These are phyloP conservation scores for Pterula multifida DNA, from an alignment of 1,284 basidiomycete species.

Conservation along the genomic window DNA sequence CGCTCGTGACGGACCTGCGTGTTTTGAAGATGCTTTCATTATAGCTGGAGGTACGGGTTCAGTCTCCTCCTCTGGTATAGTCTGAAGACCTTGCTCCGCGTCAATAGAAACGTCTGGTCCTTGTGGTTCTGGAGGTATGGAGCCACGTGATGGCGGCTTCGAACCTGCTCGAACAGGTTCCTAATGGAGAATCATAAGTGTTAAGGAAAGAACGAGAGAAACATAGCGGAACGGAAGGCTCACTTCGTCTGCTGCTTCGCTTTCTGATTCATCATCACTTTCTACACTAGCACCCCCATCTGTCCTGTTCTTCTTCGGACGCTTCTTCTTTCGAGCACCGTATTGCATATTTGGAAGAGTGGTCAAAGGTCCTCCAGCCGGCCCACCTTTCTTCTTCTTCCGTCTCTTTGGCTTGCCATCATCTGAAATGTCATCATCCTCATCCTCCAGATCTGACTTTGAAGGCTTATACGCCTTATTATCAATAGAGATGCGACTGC, in stretches of 20 bases:
- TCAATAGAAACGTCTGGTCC: slow-evolving; percentile 30
- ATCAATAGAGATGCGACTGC: slow-evolving; percentile 55
- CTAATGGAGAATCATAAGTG: background rate
- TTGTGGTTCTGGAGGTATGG: slow-evolving; percentile 18
- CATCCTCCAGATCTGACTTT: slow-evolving; percentile 45
- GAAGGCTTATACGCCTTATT: slow-evolving; percentile 70
- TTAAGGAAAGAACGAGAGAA: background rate
- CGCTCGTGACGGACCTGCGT: background rate
- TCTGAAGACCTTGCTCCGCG: slow-evolving; percentile 36
- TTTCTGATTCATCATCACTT: slow-evolving; percentile 27
- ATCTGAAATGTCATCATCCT: slow-evolving; percentile 46
- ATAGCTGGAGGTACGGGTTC: slow-evolving; percentile 10
- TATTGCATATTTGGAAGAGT: slow-evolving; percentile 51
- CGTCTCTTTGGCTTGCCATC: slow-evolving; percentile 40
- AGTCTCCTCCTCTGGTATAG: slow-evolving; percentile 51
- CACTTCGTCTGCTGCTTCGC: slow-evolving; percentile 19
- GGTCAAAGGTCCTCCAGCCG: slow-evolving; percentile 44
- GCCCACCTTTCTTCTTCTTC: slow-evolving; percentile 44
- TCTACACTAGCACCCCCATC: background rate
- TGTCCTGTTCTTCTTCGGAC: background rate
- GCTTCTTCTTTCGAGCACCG: slow-evolving; percentile 37
- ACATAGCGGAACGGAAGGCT: background rate
- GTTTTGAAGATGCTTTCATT: slow-evolving; percentile 12
- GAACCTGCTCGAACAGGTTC: slow-evolving; percentile 5
- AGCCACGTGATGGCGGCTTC: slow-evolving; percentile 19